Evolutionary conservation across 73 alveolate genomes (phyloP).

Genomic region (Breviolum minutum): DNA sequence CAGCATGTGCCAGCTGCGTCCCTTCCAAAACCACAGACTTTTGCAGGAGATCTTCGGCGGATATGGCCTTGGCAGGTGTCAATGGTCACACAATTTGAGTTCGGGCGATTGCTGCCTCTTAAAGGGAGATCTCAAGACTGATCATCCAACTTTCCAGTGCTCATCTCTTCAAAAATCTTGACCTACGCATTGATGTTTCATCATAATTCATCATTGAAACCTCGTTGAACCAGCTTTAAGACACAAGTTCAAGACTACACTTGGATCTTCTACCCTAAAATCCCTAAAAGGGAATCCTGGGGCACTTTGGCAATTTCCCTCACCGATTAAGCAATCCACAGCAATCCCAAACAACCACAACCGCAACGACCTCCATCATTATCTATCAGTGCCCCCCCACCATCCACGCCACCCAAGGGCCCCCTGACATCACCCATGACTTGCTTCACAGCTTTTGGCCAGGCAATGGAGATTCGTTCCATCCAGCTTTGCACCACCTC

Average conservation of each 20-base stretch:
- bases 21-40: slow-evolving; percentile 30
- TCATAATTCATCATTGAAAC: too few relatives aligned
- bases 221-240: too few relatives aligned
- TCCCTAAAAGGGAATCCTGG: too few relatives aligned
- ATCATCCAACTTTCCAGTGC: too few relatives aligned
- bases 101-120: too few relatives aligned
- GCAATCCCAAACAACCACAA: background rate
- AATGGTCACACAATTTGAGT: too few relatives aligned
- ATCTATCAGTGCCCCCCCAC: background rate
- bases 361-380: background rate
- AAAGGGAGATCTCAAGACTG: too few relatives aligned
- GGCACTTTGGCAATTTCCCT: too few relatives aligned
- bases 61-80: background rate
- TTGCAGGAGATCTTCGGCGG: background rate
- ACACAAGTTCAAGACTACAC: too few relatives aligned
- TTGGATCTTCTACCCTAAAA: too few relatives aligned
- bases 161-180: too few relatives aligned
- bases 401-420: background rate
- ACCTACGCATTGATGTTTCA: too few relatives aligned
- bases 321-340: background rate
- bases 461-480: slow-evolving; percentile 8
- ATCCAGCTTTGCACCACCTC: slow-evolving; percentile 22
- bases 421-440: background rate
- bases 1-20: slow-evolving; percentile 28
- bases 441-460: slow-evolving; percentile 35